A percentile compares a stretch with the other conserved stretches of the same genome.
Conservation (phyloP, 2,329 filamentous ascomycete genomes). For the Dichotomopilus funicola region DNA sequence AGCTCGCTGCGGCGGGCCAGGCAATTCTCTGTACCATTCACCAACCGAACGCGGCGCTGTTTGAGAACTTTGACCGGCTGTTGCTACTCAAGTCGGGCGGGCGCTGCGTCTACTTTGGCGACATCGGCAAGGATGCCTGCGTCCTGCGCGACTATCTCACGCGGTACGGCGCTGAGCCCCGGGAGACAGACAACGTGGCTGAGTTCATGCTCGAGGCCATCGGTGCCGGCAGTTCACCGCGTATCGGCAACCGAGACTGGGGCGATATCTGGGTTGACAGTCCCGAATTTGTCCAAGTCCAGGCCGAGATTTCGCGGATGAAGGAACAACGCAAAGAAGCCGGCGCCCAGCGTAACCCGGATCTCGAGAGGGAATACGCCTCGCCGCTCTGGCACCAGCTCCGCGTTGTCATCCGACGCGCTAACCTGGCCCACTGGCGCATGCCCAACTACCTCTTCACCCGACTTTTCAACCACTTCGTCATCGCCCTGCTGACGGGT, state of each 20-base stretch:
- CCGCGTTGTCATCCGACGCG: conserved; percentile 64
- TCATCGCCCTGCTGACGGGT: conserved; percentile 71
- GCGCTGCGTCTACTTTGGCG: conserved; percentile 77
- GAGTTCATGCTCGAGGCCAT: conserved; percentile 86
- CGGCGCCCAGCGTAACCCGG: conserved; percentile 38
- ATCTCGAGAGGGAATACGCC: conserved; percentile 69
- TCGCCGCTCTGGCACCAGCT: conserved; percentile 75
- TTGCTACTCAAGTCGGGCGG: conserved; percentile 73
- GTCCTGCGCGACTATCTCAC: conserved; percentile 60
- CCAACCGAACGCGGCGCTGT: conserved; percentile 78
- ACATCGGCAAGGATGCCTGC: conserved; percentile 69
- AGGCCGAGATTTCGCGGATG: conserved; percentile 59
- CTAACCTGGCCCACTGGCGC: conserved; percentile 75
- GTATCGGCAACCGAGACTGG: conserved; percentile 72
- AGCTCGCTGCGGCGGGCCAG: conserved; percentile 71
- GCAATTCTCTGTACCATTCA: conserved; percentile 89
- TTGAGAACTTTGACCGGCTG: conserved; percentile 82
- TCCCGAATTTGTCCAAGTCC: conserved; percentile 60
- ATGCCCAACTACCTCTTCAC: conserved; percentile 87
- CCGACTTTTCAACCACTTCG: conserved; percentile 75
- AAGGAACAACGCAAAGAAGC: conserved; percentile 51
- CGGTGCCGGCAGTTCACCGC: conserved; percentile 65
- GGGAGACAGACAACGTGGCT: conserved; percentile 51
- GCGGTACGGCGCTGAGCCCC: conserved; percentile 53
- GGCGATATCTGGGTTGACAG: conserved; percentile 71